Conservation (phyloP, 2,329 filamentous ascomycete genomes). For the Paraconiothyrium sp. region DNA sequence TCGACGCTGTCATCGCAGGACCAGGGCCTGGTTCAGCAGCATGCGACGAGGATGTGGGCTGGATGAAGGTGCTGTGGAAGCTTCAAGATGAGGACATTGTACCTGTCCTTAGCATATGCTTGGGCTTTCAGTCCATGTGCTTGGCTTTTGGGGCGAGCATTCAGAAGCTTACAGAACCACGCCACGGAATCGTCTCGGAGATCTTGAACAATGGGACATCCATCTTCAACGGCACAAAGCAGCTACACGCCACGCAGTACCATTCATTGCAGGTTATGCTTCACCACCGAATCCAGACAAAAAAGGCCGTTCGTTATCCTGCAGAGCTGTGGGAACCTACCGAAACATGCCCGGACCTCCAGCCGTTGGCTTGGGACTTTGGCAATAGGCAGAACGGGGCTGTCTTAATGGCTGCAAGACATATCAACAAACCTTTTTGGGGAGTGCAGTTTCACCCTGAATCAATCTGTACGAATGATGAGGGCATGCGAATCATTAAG, state of each 20-base stretch:
- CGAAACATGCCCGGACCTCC: conserved; percentile 46
- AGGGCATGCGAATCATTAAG: conserved; percentile 69
- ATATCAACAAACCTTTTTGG: conserved; percentile 77
- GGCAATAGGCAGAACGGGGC: conserved; percentile 58
- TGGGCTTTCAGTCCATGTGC: conserved; percentile 87
- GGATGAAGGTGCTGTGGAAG: conserved; percentile 80
- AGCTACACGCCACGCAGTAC: conserved; percentile 78
- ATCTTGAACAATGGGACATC: conserved; percentile 69
- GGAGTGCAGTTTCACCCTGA: conserved; percentile 92
- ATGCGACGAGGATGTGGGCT: conserved; percentile 77
- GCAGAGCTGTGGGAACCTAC: conserved; percentile 52
- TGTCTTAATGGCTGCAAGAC: conserved; percentile 81
- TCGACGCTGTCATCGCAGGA: conserved; percentile 87
- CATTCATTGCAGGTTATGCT: conserved; percentile 68
- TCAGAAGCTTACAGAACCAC: conserved; percentile 72
- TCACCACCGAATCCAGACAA: conserved; percentile 39
- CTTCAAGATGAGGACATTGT: conserved; percentile 67
- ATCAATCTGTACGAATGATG: conserved; percentile 80
- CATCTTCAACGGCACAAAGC: conserved; percentile 70
- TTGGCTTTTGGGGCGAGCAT: conserved; percentile 73
- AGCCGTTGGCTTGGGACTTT: conserved; percentile 61
- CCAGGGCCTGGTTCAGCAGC: conserved; percentile 88
- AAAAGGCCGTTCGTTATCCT: conserved; percentile 48
- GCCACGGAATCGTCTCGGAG: conserved; percentile 81
- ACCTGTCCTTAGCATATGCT: conserved; percentile 86